Percentiles rank a stretch among this genome's conserved stretches.
Evolutionary conservation across 257 asterid species (phyloP).

Genomic region (Apocynum venetum): DNA sequence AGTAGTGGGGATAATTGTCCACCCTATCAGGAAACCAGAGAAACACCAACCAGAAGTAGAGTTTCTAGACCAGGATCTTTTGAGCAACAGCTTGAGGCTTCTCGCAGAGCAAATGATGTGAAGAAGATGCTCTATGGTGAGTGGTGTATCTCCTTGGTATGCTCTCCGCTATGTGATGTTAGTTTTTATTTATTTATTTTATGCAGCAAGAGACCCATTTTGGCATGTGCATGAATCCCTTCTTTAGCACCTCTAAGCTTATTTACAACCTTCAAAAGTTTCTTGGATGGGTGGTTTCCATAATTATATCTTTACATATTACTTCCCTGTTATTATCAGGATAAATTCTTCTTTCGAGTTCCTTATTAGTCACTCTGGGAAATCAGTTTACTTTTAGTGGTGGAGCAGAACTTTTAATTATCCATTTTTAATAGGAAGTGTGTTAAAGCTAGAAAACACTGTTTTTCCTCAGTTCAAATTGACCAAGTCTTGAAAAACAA

Average conservation of each 20-base stretch:
- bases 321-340: not conserved
- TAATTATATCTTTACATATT: not conserved
- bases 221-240: not conserved
- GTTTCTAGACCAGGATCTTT: conserved; percentile 61
- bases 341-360: not conserved
- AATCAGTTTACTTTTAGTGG: not conserved
- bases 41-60: conserved; percentile 43
- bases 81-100: conserved; percentile 96
- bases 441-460: not conserved
- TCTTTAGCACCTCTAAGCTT: not conserved
- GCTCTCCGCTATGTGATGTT: not conserved
- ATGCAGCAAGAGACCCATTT: not conserved
- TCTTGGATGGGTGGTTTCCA: not conserved
- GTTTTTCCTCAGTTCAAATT: not conserved
- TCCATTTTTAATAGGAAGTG: no score
- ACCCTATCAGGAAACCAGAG: conserved; percentile 30
- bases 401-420: no score
- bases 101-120: conserved; percentile 90
- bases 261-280: not conserved
- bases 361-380: not conserved
- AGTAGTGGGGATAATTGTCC: conserved; percentile 34
- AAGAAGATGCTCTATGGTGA: conserved; percentile 82
- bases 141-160: conserved; percentile 24
- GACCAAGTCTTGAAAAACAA: not conserved
- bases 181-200: not conserved